Evolutionary conservation across 768 basidiomycete genomes (phyloP).

Genomic region (Pleurotus djamor): DNA sequence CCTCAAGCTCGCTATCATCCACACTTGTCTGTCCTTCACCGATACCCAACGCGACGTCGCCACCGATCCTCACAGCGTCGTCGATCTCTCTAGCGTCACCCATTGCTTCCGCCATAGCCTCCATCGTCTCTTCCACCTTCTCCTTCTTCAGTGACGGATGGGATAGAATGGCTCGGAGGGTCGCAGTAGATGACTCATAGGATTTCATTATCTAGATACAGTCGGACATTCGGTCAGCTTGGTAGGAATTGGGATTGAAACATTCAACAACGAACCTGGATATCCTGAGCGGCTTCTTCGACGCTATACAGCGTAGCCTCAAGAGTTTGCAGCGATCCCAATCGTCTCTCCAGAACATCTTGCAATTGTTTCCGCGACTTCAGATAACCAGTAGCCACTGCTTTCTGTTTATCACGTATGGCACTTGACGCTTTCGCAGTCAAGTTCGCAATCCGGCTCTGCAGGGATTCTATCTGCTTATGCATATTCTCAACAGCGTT

Average conservation of each 20-base stretch:
- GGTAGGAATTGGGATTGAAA: too few species aligned
- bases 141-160: slow-evolving; percentile 81
- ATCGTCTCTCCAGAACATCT: slow-evolving; percentile 70
- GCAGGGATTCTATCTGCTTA: slow-evolving; percentile 65
- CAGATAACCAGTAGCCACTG: slow-evolving; percentile 73
- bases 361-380: slow-evolving; percentile 81
- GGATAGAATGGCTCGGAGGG: slow-evolving; percentile 71
- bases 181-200: slow-evolving; percentile 81
- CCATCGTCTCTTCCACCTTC: slow-evolving; percentile 83
- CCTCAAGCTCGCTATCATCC: slow-evolving; percentile 51
- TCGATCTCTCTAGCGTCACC: slow-evolving; percentile 83
- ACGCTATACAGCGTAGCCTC: slow-evolving; percentile 78
- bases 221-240: too few species aligned
- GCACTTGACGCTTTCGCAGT: slow-evolving; percentile 65
- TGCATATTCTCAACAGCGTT: slow-evolving; percentile 65
- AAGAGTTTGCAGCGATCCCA: slow-evolving; percentile 71
- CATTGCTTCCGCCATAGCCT: slow-evolving; percentile 80
- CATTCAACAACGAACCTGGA: too few species aligned
- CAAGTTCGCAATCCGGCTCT: slow-evolving; percentile 70
- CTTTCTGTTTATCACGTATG: slow-evolving; percentile 67
- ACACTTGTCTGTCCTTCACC: slow-evolving; percentile 41
- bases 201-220: slow-evolving; percentile 91
- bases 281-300: slow-evolving; percentile 84
- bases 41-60: slow-evolving; percentile 54
- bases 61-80: slow-evolving; percentile 68